Percentiles rank a stretch among this genome's conserved stretches.
phyloP scores from a whole-genome alignment of 108 stramenopile genomes.

The Parmales sp. region DNA sequence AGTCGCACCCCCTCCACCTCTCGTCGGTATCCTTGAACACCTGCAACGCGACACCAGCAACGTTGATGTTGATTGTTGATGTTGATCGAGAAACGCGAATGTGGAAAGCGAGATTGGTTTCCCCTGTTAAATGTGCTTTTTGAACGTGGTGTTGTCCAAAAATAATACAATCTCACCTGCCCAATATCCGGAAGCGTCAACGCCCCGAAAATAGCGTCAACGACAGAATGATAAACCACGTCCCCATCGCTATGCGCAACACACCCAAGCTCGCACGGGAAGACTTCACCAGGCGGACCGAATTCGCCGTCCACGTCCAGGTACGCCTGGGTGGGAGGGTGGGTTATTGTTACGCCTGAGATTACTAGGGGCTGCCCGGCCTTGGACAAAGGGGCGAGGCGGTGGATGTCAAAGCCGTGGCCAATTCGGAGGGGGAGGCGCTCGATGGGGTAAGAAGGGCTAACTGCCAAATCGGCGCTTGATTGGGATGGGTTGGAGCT shows the following conservation, averaged over 20 bases:
- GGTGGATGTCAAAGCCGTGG: conserved; percentile 94
- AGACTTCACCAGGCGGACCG: conserved; percentile 46
- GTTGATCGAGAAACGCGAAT: too few species aligned
- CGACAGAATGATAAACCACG: conserved; percentile 84
- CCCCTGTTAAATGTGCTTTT: too few species aligned
- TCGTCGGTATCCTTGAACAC: conserved; percentile 92
- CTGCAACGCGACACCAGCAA: too few species aligned
- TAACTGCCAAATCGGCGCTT: too few species aligned
- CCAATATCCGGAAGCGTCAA: conserved; percentile 82
- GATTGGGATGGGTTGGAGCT: too few species aligned
- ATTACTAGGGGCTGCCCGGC: conserved; percentile 84
- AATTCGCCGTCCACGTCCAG: conserved; percentile 69
- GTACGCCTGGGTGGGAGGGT: conserved; percentile 40
- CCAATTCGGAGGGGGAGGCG: conserved; percentile 86
- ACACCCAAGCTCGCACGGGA: conserved; percentile 69
- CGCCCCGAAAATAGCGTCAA: conserved; percentile 87
- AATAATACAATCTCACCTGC: too few species aligned
- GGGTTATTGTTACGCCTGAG: conserved; percentile 70
- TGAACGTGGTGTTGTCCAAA: too few species aligned
- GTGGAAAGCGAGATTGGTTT: too few species aligned
- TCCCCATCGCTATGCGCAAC: conserved; percentile 91
- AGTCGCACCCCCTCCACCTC: conserved; percentile 84
- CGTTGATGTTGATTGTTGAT: too few species aligned
- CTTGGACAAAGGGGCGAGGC: conserved; percentile 68
- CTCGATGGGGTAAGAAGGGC: too few species aligned